phyloP scores from a whole-genome alignment of 106 monocot genomes.

The Chionographis japonica region DNA sequence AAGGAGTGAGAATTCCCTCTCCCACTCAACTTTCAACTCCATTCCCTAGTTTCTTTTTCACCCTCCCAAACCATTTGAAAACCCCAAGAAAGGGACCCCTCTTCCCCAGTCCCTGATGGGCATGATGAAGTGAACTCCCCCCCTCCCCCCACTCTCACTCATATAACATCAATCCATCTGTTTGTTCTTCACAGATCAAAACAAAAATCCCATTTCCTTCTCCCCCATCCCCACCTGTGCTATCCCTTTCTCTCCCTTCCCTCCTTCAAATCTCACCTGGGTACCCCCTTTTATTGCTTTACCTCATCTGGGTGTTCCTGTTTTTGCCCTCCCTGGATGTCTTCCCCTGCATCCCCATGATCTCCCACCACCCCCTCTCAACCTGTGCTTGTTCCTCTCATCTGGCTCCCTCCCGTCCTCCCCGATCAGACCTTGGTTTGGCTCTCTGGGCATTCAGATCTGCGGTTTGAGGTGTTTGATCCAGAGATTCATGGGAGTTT shows the following conservation, averaged over 20 bases:
- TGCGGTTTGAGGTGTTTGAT: not conserved
- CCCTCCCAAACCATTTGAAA: conserved; percentile 65
- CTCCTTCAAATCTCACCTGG: conserved; percentile 1
- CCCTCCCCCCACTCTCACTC: conserved; percentile 8
- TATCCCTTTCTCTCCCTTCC: not conserved
- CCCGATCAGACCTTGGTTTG: not conserved
- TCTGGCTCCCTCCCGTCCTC: too few relatives aligned
- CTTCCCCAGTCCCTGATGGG: conserved; percentile 1
- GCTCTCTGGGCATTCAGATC: not conserved
- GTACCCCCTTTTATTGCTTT: not conserved
- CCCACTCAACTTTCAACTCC: conserved; percentile 29
- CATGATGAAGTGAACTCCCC: not conserved
- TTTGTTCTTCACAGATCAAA: conserved; percentile 14
- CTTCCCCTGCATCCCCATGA: too few relatives aligned
- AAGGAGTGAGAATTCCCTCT: not conserved
- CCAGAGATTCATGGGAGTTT: conserved; percentile 7
- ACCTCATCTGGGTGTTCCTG: too few relatives aligned
- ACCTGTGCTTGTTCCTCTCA: too few relatives aligned
- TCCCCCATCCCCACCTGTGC: not conserved
- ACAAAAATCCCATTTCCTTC: conserved; percentile 30
- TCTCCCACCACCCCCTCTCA: too few relatives aligned
- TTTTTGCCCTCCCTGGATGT: too few relatives aligned
- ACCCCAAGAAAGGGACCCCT: conserved; percentile 46
- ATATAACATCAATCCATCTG: not conserved
- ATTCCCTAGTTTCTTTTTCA: conserved; percentile 14